phyloP scores from a whole-genome alignment of 108 stramenopile species.

The Aurantiochytrium sp. region DNA sequence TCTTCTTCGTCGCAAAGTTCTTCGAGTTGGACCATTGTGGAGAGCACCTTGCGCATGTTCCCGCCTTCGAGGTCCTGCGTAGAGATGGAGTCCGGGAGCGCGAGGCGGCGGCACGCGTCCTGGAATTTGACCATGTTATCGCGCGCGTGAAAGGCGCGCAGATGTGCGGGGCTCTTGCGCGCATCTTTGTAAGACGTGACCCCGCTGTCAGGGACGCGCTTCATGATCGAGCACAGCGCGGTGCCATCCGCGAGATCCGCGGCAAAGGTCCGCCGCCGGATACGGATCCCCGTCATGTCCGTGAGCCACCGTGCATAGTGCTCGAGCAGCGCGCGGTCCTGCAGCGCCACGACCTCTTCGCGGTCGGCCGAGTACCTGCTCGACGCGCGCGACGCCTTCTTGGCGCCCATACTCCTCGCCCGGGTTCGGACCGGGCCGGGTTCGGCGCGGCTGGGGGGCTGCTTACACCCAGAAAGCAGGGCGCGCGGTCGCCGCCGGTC shows the following conservation, averaged over 20 bases:
- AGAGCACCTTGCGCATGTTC: background rate
- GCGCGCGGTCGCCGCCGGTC: too few relatives aligned
- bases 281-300: background rate
- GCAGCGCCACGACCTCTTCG: background rate
- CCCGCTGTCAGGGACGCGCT: background rate
- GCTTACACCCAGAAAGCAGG: too few relatives aligned
- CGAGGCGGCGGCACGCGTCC: slow-evolving; percentile 22
- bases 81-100: background rate
- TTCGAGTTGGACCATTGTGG: background rate
- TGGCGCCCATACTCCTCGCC: too few relatives aligned
- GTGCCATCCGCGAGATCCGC: background rate
- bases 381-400: background rate
- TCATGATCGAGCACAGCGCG: background rate
- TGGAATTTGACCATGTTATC: slow-evolving; percentile 30
- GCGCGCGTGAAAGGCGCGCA: background rate
- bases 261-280: background rate
- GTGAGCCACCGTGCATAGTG: slow-evolving; percentile 20
- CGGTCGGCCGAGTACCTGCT: slow-evolving; percentile 12
- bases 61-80: background rate
- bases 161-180: background rate
- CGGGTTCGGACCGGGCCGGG: too few relatives aligned
- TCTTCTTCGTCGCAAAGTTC: slow-evolving; percentile 12
- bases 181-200: background rate
- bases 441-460: too few relatives aligned
- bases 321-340: background rate